Conservation (phyloP, 2,329 filamentous ascomycete species). For the Sporothrix variecibatus region DNA sequence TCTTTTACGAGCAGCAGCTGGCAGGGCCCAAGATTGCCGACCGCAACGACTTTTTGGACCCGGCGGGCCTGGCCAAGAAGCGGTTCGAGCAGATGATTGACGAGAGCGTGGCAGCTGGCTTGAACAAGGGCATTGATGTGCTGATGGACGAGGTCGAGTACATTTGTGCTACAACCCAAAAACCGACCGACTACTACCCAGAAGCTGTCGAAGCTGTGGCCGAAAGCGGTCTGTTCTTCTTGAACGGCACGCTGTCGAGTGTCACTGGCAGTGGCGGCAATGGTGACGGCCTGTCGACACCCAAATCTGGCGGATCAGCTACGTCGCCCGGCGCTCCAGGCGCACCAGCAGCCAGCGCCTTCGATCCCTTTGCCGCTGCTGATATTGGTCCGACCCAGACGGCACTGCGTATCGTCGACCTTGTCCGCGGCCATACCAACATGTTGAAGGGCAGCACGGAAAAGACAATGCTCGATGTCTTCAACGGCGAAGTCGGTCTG, state of each 20-base stretch:
- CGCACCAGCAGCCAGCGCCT: constrained; percentile 36
- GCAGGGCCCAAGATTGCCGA: constrained; percentile 80
- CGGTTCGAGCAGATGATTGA: constrained; percentile 98
- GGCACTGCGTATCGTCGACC: constrained; percentile 76
- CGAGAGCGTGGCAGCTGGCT: constrained; percentile 88
- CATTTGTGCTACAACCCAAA: constrained; percentile 83
- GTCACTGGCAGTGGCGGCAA: constrained; percentile 35
- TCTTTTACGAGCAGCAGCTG: constrained; percentile 97
- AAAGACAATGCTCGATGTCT: constrained; percentile 97
- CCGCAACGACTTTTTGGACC: constrained; percentile 90
- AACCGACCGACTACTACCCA: constrained; percentile 88
- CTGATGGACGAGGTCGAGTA: constrained; percentile 99
- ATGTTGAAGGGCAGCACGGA: constrained; percentile 96
- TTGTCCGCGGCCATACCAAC: constrained; percentile 83
- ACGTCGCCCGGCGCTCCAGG: not conserved
- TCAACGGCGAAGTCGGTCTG: constrained; percentile 95
- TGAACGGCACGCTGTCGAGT: constrained; percentile 30
- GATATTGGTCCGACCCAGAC: constrained; percentile 70
- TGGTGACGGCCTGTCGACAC: constrained; percentile 36
- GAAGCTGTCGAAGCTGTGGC: constrained; percentile 41
- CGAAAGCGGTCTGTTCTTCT: constrained; percentile 27
- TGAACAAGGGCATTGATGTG: constrained; percentile 97
- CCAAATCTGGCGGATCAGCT: constrained; percentile 27
- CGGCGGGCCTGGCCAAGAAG: constrained; percentile 92
- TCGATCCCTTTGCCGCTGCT: constrained; percentile 25